Conservation (phyloP, 2,329 filamentous ascomycete species). For the Ceratocystis diversiconidia region DNA sequence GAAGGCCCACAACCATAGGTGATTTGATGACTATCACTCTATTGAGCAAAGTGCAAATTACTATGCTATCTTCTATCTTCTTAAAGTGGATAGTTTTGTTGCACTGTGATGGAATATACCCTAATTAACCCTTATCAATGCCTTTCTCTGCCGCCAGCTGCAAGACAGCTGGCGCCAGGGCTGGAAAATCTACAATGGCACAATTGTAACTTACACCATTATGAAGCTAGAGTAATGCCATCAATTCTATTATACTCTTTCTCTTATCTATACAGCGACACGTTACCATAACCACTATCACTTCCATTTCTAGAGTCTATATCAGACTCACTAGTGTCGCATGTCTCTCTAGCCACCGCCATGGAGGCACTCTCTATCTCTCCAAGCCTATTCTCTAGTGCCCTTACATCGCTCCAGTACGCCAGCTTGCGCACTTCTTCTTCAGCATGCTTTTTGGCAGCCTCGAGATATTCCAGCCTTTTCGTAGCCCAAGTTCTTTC, state of each 20-base stretch:
- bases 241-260: neutral
- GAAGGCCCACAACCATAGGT: neutral
- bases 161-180: too few relatives aligned
- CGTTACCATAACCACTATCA: neutral
- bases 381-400: conserved; percentile 42
- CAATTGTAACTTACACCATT: too few relatives aligned
- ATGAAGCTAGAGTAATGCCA: too few relatives aligned
- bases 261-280: neutral
- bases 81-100: too few relatives aligned
- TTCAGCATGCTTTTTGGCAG: conserved; percentile 61
- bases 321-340: conserved; percentile 18
- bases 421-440: conserved; percentile 68
- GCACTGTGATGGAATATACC: too few relatives aligned
- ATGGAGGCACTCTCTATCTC: conserved; percentile 34
- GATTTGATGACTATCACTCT: neutral
- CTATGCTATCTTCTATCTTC: too few relatives aligned
- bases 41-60: too few relatives aligned
- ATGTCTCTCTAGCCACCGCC: conserved; percentile 15
- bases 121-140: too few relatives aligned
- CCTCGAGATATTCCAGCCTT: conserved; percentile 54
- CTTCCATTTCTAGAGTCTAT: neutral
- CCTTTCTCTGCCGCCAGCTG: neutral
- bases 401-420: conserved; percentile 75
- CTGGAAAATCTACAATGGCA: too few relatives aligned
- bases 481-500: conserved; percentile 24